A percentile compares a stretch with the other conserved stretches of the same genome.
These are phyloP conservation scores for Tetrahymena elliotti DNA, from an alignment of 73 alveolate species.

Conservation along the genomic window DNA sequence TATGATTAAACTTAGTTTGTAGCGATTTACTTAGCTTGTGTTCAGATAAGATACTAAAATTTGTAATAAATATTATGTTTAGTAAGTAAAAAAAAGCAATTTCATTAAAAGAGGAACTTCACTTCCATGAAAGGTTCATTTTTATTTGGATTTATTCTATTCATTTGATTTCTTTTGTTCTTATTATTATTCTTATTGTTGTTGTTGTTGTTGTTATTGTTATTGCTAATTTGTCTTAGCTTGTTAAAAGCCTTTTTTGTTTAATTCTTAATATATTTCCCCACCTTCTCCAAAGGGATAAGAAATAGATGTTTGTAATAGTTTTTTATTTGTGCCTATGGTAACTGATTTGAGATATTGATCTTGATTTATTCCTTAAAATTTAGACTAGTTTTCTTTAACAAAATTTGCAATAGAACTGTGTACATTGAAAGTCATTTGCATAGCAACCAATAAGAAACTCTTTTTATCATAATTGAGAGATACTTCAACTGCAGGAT, in stretches of 20 bases:
- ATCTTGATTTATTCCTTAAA: background rate
- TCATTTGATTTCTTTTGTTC: background rate
- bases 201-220: background rate
- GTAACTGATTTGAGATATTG: background rate
- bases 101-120: too few species aligned
- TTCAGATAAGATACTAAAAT: too few species aligned
- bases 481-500: background rate
- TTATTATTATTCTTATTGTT: too few species aligned
- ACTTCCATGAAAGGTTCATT: background rate
- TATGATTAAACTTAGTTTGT: too few species aligned
- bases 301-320: background rate
- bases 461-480: background rate
- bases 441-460: background rate
- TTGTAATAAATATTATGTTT: too few species aligned
- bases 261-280: background rate
- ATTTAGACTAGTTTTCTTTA: background rate
- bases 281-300: background rate
- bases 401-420: background rate
- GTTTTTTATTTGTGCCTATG: background rate
- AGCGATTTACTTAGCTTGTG: too few species aligned
- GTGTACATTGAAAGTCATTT: background rate
- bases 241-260: background rate
- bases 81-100: background rate
- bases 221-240: background rate
- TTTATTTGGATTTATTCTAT: background rate